A percentile compares a stretch with the other conserved stretches of the same genome.
Conservation (phyloP, 148 eudicot genomes). For the Tetragonia tetragonoides region DNA sequence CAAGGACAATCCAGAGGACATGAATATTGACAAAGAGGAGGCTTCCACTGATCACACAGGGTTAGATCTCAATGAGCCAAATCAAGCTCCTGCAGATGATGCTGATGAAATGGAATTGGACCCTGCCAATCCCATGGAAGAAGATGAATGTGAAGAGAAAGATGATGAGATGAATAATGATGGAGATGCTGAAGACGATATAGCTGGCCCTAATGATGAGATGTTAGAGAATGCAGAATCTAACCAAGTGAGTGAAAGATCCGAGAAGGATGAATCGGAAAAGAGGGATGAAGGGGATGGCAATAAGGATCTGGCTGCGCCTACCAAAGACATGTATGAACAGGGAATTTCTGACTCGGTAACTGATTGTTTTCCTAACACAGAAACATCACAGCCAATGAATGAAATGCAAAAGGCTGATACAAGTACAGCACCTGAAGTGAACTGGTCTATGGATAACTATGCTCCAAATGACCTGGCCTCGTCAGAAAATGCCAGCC, state of each 20-base stretch:
- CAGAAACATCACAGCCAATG: conserved; percentile 40
- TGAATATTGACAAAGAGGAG: conserved; percentile 61
- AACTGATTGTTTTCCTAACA: conserved; percentile 34
- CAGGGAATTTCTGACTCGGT: conserved; percentile 28
- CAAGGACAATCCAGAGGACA: conserved; percentile 45
- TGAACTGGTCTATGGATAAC: conserved; percentile 46
- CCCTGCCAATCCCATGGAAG: conserved; percentile 44
- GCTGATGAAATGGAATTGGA: conserved; percentile 50
- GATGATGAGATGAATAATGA: conserved; percentile 36
- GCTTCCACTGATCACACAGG: conserved; percentile 55
- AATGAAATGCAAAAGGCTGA: conserved; percentile 37
- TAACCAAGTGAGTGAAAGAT: conserved; percentile 39
- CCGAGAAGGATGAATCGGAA: conserved; percentile 35
- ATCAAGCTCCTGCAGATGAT: conserved; percentile 44
- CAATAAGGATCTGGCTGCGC: conserved; percentile 33
- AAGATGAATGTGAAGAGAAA: conserved; percentile 40
- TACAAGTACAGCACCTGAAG: conserved; percentile 44
- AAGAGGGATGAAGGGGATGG: conserved; percentile 37
- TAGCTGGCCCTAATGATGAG: conserved; percentile 37
- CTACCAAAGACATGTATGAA: conserved; percentile 43
- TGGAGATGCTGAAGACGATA: conserved; percentile 41
- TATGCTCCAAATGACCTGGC: conserved; percentile 56
- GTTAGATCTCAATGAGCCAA: conserved; percentile 52
- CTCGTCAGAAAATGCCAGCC: conserved; percentile 50
- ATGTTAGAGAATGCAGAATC: conserved; percentile 37